phyloP scores from a whole-genome alignment of 306 rosid species.

The Rosa multiflora region DNA sequence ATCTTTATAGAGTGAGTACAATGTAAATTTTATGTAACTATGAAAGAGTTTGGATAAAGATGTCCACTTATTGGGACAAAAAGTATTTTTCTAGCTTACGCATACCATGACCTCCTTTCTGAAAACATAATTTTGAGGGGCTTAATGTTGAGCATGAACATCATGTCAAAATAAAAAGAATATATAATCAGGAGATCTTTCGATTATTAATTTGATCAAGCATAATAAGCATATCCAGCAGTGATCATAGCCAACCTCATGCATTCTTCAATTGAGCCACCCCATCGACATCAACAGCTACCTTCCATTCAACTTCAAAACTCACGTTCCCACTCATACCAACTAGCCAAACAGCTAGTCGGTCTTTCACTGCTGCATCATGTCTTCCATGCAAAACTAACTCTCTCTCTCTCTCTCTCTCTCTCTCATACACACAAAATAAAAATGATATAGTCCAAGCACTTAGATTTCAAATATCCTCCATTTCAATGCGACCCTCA shows the following conservation, averaged over 20 bases:
- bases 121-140: no score
- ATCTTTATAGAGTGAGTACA: background rate
- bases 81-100: background rate
- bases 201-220: background rate
- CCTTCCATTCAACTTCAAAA: constrained; percentile 18
- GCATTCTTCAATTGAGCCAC: background rate
- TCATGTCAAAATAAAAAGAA: no score
- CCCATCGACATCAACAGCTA: constrained; percentile 2
- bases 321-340: constrained; percentile 4
- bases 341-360: constrained; percentile 2
- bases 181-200: no score
- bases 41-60: no score
- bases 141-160: no score
- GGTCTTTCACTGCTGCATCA: background rate
- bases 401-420: background rate
- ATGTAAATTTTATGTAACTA: no score
- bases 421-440: background rate
- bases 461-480: background rate
- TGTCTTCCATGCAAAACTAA: constrained; percentile 1
- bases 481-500: background rate
- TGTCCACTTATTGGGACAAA: no score
- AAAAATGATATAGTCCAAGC: background rate
- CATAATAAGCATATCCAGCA: background rate
- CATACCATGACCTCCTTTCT: background rate
- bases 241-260: background rate